A percentile compares a stretch with the other conserved stretches of the same genome.
phyloP scores from a whole-genome alignment of 495 filamentous ascomycete genomes.

The Penicillium roqueforti region DNA sequence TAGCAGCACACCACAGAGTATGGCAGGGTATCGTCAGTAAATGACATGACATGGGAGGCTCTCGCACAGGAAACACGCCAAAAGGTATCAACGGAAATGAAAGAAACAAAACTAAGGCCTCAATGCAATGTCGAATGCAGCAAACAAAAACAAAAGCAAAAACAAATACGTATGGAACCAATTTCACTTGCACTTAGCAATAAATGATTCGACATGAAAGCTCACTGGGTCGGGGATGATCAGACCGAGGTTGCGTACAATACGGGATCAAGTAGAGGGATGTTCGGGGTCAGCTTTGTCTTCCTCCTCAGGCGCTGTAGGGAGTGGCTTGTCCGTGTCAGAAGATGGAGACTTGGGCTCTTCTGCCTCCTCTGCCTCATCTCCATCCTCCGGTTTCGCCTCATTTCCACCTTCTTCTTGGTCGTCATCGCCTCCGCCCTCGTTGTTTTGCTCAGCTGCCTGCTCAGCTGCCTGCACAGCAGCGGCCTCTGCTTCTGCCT shows the following conservation, averaged over 20 bases:
- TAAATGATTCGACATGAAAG: not conserved
- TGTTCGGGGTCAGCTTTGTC: not conserved
- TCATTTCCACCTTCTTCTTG: constrained; percentile 1
- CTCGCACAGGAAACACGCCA: constrained; percentile 18
- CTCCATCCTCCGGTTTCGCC: constrained; percentile 1
- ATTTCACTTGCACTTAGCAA: not conserved
- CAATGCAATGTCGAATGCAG: constrained; percentile 7
- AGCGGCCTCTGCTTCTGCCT: constrained; percentile 24
- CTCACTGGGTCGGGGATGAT: not conserved
- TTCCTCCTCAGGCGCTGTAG: not conserved
- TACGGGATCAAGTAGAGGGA: not conserved
- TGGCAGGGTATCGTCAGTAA: constrained; percentile 32
- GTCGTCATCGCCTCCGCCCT: constrained; percentile 10
- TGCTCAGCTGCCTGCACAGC: constrained; percentile 18
- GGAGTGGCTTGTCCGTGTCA: constrained; percentile 7
- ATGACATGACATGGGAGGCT: constrained; percentile 18
- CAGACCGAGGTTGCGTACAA: not conserved
- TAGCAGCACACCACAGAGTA: constrained; percentile 2
- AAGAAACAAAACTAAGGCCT: constrained; percentile 3
- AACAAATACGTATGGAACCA: not conserved
- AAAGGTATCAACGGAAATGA: constrained; percentile 17
- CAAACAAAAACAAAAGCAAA: constrained; percentile 2
- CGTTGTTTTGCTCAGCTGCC: constrained; percentile 16
- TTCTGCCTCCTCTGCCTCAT: constrained; percentile 6
- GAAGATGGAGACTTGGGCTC: constrained; percentile 4